Conservation (phyloP, 192 early-diverging fungal species). For the Chytriomyces hyalinus region DNA sequence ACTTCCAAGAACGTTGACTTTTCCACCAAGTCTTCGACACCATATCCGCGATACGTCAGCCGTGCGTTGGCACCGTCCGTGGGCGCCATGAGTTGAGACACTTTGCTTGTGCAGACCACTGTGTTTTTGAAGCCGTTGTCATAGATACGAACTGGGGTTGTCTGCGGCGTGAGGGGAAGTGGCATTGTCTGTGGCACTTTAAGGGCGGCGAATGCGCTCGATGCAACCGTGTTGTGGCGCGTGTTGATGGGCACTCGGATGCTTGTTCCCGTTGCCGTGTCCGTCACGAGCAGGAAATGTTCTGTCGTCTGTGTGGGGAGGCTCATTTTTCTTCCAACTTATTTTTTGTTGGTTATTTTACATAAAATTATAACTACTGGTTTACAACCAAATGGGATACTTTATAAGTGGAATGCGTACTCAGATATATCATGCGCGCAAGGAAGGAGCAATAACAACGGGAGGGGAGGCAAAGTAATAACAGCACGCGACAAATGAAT, state of each 20-base stretch:
- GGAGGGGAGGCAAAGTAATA: background rate
- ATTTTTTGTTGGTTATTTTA: background rate
- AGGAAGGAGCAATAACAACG: background rate
- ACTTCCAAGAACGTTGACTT: slow-evolving; percentile 68
- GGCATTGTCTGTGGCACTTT: slow-evolving; percentile 49
- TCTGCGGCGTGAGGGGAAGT: slow-evolving; percentile 37
- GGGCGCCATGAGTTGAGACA: slow-evolving; percentile 37
- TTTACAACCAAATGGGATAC: background rate
- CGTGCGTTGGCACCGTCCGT: slow-evolving; percentile 41
- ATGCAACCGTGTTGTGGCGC: slow-evolving; percentile 39
- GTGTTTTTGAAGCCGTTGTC: slow-evolving; percentile 62
- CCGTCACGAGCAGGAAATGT: slow-evolving; percentile 44
- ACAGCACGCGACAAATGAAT: background rate
- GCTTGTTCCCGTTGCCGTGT: slow-evolving; percentile 32
- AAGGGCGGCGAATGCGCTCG: slow-evolving; percentile 50
- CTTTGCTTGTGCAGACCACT: slow-evolving; percentile 52
- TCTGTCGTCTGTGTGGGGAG: background rate
- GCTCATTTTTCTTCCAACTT: background rate
- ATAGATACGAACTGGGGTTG: slow-evolving; percentile 50
- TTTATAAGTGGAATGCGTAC: background rate
- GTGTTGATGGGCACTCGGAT: slow-evolving; percentile 49
- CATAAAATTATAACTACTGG: background rate
- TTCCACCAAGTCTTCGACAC: slow-evolving; percentile 66
- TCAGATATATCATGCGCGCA: background rate
- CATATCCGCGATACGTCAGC: slow-evolving; percentile 63